Base-by-base conservation (phyloP, 2,329 filamentous ascomycete genomes). In the Dactylellina cionopaga region DNA sequence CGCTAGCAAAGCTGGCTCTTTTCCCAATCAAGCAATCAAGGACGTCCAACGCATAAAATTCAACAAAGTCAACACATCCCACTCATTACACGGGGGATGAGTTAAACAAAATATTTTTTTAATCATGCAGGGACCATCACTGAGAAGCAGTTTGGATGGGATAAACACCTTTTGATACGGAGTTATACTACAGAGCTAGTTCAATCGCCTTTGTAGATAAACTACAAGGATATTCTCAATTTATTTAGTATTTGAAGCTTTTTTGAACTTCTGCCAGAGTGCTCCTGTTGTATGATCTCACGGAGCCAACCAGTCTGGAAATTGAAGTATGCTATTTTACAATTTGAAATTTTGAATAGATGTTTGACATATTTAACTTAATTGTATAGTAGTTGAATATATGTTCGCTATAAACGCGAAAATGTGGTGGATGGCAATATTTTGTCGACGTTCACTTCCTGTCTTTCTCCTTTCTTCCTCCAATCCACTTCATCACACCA, bases 1-100 rank as follows among this genome's bases (percentile, higher is more conserved):
- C 27, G 24, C 46, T 59, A 52, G 5, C 58, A 29, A 7, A 0
- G 11, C 64, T 71, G 19, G 59, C n/a, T n/a, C n/a, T n/a, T n/a
- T n/a, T n/a, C n/a, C n/a, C n/a, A n/a, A n/a, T n/a, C n/a, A n/a
- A n/a, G 66, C 2, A 59, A 24, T 5, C 17, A n/a, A 11, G 3
- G 29, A 66, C 62, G 41, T 29, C 33, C 35, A 37, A 37, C 31
- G 15, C 58, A 33, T 2, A 52, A 52, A 65, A 58, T 65, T 25
- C 44, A 59, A 72, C 68, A 49, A 10, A 6, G 29, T 55, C 68
- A 72, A 71, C 66, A 39, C 66, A 41, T 55, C n/a, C n/a, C n/a
- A n/a, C n/a, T n/a, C n/a, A n/a, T n/a, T n/a, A n/a, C n/a, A n/a
- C n/a, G n/a, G n/a, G n/a, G n/a, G n/a, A n/a, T n/a, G n/a, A n/a